These are phyloP conservation scores for Botrytis tulipae DNA, from an alignment of 2,329 filamentous ascomycete species.

Conservation along the genomic window DNA sequence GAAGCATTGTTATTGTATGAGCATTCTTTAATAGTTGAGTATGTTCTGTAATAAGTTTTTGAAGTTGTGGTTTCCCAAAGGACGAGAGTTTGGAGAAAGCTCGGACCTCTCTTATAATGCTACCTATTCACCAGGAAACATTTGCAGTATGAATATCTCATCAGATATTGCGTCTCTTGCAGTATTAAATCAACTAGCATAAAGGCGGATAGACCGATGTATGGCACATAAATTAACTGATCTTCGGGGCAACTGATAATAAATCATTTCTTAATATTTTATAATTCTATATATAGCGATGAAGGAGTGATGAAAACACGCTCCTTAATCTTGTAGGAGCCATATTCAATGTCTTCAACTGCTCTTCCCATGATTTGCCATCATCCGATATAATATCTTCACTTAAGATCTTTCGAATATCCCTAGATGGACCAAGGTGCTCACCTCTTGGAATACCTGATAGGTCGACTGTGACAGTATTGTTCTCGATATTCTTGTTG, in stretches of 20 bases:
- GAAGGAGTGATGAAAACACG: conserved; percentile 10
- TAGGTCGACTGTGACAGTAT: conserved; percentile 53
- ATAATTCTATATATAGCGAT: conserved; percentile 11
- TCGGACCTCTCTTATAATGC: background rate
- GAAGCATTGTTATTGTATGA: conserved; percentile 22
- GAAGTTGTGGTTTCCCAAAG: background rate
- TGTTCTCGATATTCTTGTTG: conserved; percentile 57
- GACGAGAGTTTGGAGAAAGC: background rate
- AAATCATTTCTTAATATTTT: background rate
- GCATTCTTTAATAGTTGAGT: background rate
- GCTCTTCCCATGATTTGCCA: conserved; percentile 15
- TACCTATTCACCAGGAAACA: background rate
- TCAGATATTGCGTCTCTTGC: background rate
- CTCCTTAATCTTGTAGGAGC: background rate
- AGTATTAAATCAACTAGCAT: background rate
- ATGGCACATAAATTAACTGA: background rate
- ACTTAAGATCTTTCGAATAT: background rate
- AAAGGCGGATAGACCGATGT: background rate
- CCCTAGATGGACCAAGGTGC: background rate
- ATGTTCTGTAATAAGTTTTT: background rate
- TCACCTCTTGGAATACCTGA: conserved; percentile 36
- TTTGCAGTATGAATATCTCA: background rate
- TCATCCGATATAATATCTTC: background rate
- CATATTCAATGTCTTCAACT: conserved; percentile 5
- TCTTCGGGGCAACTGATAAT: background rate